Evolutionary conservation across 2,329 filamentous ascomycete genomes (phyloP).

Genomic region (Apiospora marii): DNA sequence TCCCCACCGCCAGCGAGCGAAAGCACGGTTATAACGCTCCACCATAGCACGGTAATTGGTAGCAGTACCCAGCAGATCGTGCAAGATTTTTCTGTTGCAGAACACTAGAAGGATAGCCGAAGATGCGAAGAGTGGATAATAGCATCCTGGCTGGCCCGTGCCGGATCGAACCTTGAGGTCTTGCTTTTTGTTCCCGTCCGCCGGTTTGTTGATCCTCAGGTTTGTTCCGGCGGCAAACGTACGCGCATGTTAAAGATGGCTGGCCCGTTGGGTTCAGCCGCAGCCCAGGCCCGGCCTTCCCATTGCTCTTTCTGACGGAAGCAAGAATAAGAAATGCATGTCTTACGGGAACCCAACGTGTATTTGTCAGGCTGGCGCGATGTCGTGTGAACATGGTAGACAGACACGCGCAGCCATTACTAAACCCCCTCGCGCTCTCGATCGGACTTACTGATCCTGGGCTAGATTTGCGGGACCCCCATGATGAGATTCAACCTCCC

Average conservation of each 20-base stretch:
- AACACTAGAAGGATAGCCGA: neutral
- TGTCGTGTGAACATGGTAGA: neutral
- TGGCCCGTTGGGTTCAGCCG: neutral
- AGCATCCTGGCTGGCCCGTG: neutral
- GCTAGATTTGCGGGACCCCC: neutral
- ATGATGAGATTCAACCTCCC: neutral
- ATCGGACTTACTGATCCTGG: neutral
- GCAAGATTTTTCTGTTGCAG: constrained; percentile 2
- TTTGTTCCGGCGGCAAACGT: neutral
- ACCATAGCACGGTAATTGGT: neutral
- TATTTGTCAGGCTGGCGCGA: neutral
- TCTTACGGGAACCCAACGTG: neutral
- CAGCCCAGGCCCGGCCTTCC: neutral
- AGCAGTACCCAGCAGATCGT: neutral
- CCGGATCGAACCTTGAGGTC: neutral
- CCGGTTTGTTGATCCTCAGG: neutral
- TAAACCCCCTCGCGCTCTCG: neutral
- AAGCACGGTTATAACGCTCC: constrained; percentile 12
- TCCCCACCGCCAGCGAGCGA: neutral
- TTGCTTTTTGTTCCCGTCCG: neutral
- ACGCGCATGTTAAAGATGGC: neutral
- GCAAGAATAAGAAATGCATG: neutral
- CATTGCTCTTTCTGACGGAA: neutral
- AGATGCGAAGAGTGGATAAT: neutral
- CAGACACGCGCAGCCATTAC: neutral